phyloP scores from a whole-genome alignment of 2,329 filamentous ascomycete genomes.

The Venturiaceae sp. region DNA sequence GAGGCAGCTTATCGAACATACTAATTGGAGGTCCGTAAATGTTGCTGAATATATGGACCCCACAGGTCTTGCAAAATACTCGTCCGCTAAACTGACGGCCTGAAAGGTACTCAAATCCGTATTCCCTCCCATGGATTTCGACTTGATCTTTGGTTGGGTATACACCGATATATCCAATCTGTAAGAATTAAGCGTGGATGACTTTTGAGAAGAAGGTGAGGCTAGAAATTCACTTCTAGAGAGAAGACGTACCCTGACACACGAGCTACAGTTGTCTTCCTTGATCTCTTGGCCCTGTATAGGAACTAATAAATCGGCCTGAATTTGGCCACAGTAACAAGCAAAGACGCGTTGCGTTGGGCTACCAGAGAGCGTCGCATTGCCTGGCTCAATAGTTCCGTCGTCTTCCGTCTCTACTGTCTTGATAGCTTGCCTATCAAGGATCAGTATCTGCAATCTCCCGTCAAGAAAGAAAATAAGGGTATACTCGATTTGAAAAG shows the following conservation, averaged over 20 bases:
- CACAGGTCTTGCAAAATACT: slow-evolving; percentile 19
- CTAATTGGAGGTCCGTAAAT: slow-evolving; percentile 21
- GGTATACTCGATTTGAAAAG: background rate
- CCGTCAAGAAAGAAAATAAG: background rate
- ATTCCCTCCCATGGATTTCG: slow-evolving; percentile 15
- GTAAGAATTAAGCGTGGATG: background rate
- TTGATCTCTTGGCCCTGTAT: background rate
- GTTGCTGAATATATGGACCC: slow-evolving; percentile 18
- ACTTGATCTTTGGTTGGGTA: slow-evolving; percentile 21
- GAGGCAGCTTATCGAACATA: slow-evolving; percentile 17
- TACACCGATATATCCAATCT: slow-evolving; percentile 20
- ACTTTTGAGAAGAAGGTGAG: background rate
- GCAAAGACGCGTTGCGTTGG: background rate
- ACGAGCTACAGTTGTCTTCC: background rate
- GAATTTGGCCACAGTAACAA: background rate
- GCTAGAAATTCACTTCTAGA: background rate
- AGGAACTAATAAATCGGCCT: background rate
- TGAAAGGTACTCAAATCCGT: slow-evolving; percentile 17
- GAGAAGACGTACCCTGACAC: background rate
- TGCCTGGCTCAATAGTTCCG: background rate
- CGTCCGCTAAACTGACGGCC: slow-evolving; percentile 14
- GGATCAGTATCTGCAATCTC: background rate
- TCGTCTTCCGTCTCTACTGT: background rate
- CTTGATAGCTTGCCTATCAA: background rate
- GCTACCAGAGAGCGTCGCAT: background rate